Conservation (phyloP, 2,329 filamentous ascomycete genomes). For the Leptodontidium sp. region DNA sequence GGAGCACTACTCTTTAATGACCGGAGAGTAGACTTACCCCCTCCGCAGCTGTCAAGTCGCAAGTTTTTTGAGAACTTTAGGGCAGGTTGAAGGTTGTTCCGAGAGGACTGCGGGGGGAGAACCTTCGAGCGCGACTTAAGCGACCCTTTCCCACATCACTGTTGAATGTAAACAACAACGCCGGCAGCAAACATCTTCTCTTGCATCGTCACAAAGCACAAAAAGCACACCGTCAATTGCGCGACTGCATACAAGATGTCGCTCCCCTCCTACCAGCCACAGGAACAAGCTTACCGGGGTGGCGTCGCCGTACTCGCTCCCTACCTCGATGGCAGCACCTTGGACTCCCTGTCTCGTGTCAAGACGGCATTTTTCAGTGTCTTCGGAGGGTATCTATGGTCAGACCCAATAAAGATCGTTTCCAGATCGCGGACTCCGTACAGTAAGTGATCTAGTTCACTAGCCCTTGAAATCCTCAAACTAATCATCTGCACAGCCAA, state of each 20-base stretch:
- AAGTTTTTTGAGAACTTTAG: background rate
- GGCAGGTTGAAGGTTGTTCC: background rate
- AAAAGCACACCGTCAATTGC: background rate
- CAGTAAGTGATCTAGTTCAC: conserved; percentile 21
- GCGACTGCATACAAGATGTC: conserved; percentile 29
- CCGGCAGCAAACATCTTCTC: background rate
- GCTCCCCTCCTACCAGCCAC: conserved; percentile 39
- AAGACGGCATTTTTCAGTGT: conserved; percentile 31
- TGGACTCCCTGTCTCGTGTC: conserved; percentile 30
- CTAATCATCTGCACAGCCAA: conserved; percentile 3
- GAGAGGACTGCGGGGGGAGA: background rate
- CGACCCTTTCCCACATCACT: background rate
- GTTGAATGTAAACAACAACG: background rate
- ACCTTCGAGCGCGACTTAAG: background rate
- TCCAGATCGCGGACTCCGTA: conserved; percentile 26
- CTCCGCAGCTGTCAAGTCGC: background rate
- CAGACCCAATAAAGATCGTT: conserved; percentile 35
- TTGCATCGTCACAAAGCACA: background rate
- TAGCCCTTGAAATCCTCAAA: background rate
- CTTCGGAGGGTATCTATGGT: conserved; percentile 35
- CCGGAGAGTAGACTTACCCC: too few species aligned
- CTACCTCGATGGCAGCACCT: conserved; percentile 29
- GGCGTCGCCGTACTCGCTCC: conserved; percentile 26
- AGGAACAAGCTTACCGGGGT: conserved; percentile 22
- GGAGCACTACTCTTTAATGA: background rate